Evolutionary conservation across 2,329 filamentous ascomycete species (phyloP).

Genomic region (Plenodomus lindquistii): DNA sequence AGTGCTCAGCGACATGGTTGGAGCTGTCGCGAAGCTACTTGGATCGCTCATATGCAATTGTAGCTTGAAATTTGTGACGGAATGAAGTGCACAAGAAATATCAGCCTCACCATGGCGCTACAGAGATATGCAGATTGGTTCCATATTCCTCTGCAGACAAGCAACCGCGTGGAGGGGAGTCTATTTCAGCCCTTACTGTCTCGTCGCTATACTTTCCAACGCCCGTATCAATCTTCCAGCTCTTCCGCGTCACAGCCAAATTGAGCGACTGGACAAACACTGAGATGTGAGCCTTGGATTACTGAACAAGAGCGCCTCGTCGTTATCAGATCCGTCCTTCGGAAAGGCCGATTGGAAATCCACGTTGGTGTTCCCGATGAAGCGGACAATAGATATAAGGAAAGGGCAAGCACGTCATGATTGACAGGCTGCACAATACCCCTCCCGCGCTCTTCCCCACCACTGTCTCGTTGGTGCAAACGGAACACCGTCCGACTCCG

Average conservation of each 20-base stretch:
- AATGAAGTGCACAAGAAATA: too few relatives aligned
- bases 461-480: neutral
- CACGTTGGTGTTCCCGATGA: neutral
- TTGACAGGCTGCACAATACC: neutral
- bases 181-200: too few relatives aligned
- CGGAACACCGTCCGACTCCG: neutral
- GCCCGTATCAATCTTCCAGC: neutral
- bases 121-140: too few relatives aligned
- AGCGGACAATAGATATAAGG: neutral
- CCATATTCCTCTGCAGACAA: too few relatives aligned
- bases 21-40: too few relatives aligned
- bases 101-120: too few relatives aligned
- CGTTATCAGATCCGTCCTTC: neutral
- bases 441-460: neutral
- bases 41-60: too few relatives aligned
- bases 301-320: neutral
- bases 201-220: too few relatives aligned
- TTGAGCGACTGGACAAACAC: neutral
- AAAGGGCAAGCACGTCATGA: neutral
- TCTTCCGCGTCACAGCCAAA: neutral
- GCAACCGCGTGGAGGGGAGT: too few relatives aligned
- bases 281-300: neutral
- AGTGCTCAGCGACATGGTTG: too few relatives aligned
- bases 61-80: too few relatives aligned
- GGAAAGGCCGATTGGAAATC: neutral